phyloP scores from a whole-genome alignment of 1,139 yeast genomes.

The Candida sanyaensis region DNA sequence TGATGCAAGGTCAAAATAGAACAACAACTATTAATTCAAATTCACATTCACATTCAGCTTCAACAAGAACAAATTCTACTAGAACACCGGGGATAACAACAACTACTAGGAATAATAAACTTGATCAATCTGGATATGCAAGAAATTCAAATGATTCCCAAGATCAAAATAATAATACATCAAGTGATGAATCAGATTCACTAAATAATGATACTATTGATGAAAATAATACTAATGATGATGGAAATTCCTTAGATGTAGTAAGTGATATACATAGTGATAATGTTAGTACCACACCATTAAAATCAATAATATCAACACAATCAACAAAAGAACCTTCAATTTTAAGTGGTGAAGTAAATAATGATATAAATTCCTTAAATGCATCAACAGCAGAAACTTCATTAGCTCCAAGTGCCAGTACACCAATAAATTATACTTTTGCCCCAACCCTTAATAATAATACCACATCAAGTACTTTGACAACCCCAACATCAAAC shows the following conservation, averaged over 20 bases:
- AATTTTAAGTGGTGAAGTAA: slow-evolving; percentile 46
- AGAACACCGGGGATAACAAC: not conserved
- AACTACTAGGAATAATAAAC: not conserved
- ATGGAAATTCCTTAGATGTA: slow-evolving; percentile 9
- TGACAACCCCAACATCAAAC: slow-evolving; percentile 9
- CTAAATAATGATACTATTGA: slow-evolving; percentile 4
- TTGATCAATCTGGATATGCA: not conserved
- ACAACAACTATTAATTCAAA: not conserved
- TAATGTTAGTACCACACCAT: slow-evolving; percentile 51
- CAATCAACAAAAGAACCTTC: slow-evolving; percentile 51
- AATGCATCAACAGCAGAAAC: slow-evolving; percentile 56
- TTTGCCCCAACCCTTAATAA: slow-evolving; percentile 4
- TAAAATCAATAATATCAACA: slow-evolving; percentile 50
- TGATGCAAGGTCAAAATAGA: slow-evolving; percentile 47
- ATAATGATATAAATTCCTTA: slow-evolving; percentile 38
- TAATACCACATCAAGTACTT: not conserved
- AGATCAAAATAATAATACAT: not conserved
- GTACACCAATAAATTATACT: slow-evolving; percentile 13
- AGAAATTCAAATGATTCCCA: not conserved
- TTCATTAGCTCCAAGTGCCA: slow-evolving; percentile 46
- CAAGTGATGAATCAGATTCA: slow-evolving; percentile 1
- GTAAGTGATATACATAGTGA: slow-evolving; percentile 18
- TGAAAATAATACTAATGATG: slow-evolving; percentile 5
- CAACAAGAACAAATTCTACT: slow-evolving; percentile 6
- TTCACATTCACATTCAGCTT: not conserved